phyloP scores from a whole-genome alignment of 2,329 filamentous ascomycete genomes.

The Capronia coronata region DNA sequence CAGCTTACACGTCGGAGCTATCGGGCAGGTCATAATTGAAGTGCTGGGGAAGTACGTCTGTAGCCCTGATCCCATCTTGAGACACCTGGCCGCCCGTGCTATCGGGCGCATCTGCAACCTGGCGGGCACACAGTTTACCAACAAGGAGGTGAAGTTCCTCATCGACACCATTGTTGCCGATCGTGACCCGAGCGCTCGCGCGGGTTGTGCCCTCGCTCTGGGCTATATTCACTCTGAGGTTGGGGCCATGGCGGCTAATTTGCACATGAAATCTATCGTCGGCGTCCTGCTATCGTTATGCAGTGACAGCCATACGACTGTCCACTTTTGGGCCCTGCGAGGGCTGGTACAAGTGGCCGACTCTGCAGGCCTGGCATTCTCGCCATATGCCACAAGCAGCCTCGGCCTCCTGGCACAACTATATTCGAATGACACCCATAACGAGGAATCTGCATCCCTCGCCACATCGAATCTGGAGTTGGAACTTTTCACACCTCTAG shows the following conservation, averaged over 20 bases:
- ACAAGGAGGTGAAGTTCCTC: conserved; percentile 79
- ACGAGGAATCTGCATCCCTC: conserved; percentile 70
- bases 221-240: conserved; percentile 92
- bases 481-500: conserved; percentile 72
- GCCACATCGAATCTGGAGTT: conserved; percentile 87
- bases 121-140: conserved; percentile 83
- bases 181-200: conserved; percentile 83
- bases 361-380: conserved; percentile 86
- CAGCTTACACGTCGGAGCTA: conserved; percentile 64
- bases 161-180: conserved; percentile 93
- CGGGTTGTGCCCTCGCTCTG: conserved; percentile 88
- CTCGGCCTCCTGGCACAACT: conserved; percentile 91
- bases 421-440: conserved; percentile 86
- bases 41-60: conserved; percentile 60
- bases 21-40: conserved; percentile 60
- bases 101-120: conserved; percentile 76
- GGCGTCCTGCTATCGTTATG: conserved; percentile 96
- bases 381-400: conserved; percentile 79
- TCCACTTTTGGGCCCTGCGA: conserved; percentile 95
- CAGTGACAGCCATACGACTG: conserved; percentile 87
- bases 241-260: conserved; percentile 93
- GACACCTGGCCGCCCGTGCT: conserved; percentile 76
- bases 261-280: conserved; percentile 95
- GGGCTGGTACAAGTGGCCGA: conserved; percentile 80
- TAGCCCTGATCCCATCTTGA: conserved; percentile 77